phyloP scores from a whole-genome alignment of 306 rosid genomes.

The Cyclanthera cordifolia region DNA sequence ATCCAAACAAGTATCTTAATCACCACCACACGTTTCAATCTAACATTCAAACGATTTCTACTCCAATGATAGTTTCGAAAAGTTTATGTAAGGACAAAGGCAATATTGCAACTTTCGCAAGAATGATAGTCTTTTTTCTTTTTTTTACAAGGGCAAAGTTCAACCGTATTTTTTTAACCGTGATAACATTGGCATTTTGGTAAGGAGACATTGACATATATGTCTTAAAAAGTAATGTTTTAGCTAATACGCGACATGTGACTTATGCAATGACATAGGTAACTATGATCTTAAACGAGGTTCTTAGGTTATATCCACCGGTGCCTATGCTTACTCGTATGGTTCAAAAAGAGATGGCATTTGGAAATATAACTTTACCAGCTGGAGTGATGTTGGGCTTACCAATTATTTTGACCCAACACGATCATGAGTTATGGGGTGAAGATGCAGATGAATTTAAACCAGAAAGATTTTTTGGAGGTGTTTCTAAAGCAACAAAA shows the following conservation, averaged over 20 bases:
- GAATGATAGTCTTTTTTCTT: no score
- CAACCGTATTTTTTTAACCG: no score
- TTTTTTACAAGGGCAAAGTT: no score
- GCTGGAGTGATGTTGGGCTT: slow-evolving; percentile 23
- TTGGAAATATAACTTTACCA: slow-evolving; percentile 32
- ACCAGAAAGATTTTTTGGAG: slow-evolving; percentile 48
- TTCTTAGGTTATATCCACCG: slow-evolving; percentile 42
- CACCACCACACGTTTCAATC: no score
- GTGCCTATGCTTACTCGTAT: background rate
- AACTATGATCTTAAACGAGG: slow-evolving; percentile 38
- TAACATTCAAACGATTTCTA: no score
- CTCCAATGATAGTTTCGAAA: no score
- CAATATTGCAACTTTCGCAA: no score
- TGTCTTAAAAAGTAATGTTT: background rate
- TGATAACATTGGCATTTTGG: background rate
- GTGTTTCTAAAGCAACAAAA: slow-evolving; percentile 38
- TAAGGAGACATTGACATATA: background rate
- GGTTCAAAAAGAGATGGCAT: slow-evolving; percentile 13
- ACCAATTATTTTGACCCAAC: slow-evolving; percentile 28
- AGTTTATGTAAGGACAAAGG: no score
- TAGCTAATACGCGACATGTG: background rate
- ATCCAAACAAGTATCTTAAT: no score
- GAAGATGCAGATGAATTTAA: slow-evolving; percentile 40
- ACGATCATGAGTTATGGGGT: slow-evolving; percentile 39
- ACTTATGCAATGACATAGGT: slow-evolving; percentile 21